A percentile compares a stretch with the other conserved stretches of the same genome.
Evolutionary conservation across 805 yeast species (phyloP).

Genomic region (Saccharomycopsis fibuligera): DNA sequence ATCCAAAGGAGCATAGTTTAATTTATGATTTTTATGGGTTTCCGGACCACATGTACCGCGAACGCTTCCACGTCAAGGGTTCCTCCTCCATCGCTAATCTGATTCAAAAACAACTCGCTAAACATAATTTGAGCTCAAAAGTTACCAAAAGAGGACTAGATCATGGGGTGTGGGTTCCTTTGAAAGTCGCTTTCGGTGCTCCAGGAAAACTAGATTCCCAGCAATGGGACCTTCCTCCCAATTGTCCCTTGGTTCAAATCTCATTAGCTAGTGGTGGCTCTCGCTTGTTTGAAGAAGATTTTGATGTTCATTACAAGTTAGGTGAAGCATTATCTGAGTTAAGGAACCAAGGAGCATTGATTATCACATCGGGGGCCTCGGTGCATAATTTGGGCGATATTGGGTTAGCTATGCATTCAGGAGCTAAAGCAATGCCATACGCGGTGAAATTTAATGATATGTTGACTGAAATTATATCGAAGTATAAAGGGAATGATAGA

Average conservation of each 20-base stretch:
- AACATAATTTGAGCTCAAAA: conserved; percentile 38
- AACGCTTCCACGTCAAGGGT: conserved; percentile 49
- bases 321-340: conserved; percentile 50
- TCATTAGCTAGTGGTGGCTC: conserved; percentile 35
- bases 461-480: conserved; percentile 35
- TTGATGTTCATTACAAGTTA: conserved; percentile 41
- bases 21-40: conserved; percentile 75
- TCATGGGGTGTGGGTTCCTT: conserved; percentile 81
- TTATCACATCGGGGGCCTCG: conserved; percentile 71
- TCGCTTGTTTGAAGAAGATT: conserved; percentile 35
- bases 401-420: conserved; percentile 27
- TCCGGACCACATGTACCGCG: conserved; percentile 57
- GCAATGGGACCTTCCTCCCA: conserved; percentile 37
- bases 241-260: conserved; percentile 43
- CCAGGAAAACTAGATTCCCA: conserved; percentile 22
- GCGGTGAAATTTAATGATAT: conserved; percentile 43
- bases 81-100: conserved; percentile 38
- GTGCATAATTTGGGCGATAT: conserved; percentile 68
- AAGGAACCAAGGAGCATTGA: conserved; percentile 44
- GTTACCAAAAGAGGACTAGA: conserved; percentile 61
- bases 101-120: conserved; percentile 36
- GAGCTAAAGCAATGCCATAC: conserved; percentile 37
- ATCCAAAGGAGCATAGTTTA: conserved; percentile 42
- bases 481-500: conserved; percentile 27
- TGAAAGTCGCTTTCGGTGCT: conserved; percentile 53